These are phyloP conservation scores for Fusarium fracticaudum DNA, from an alignment of 2,329 filamentous ascomycete species.

Conservation along the genomic window DNA sequence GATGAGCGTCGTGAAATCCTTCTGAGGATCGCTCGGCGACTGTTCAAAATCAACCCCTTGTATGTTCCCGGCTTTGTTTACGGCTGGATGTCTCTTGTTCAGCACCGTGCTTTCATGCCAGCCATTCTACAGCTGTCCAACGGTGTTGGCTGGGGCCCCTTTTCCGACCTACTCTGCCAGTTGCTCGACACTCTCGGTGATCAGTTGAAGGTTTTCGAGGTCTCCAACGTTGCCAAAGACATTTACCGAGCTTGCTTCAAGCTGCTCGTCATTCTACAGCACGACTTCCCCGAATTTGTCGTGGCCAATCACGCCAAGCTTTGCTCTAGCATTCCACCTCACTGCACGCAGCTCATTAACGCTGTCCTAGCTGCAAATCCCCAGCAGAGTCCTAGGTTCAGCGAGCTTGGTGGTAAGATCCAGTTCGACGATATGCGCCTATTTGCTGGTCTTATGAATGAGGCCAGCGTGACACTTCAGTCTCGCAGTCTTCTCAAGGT, in stretches of 20 bases:
- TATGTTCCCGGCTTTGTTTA: slow-evolving; percentile 86
- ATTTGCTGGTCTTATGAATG: slow-evolving; percentile 70
- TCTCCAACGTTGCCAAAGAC: slow-evolving; percentile 77
- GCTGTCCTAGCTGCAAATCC: slow-evolving; percentile 86
- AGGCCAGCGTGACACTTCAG: slow-evolving; percentile 66
- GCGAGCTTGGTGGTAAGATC: slow-evolving; percentile 76
- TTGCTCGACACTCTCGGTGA: slow-evolving; percentile 80
- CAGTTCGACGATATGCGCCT: slow-evolving; percentile 78
- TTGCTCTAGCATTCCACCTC: slow-evolving; percentile 81
- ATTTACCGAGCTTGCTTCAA: slow-evolving; percentile 87
- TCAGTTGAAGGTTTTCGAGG: slow-evolving; percentile 77
- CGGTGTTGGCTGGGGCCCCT: slow-evolving; percentile 78
- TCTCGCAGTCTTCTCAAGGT: slow-evolving; percentile 66
- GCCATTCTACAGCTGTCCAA: slow-evolving; percentile 75
- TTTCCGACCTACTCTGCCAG: slow-evolving; percentile 76
- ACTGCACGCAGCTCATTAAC: slow-evolving; percentile 89
- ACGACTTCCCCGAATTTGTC: slow-evolving; percentile 94
- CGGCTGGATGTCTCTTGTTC: slow-evolving; percentile 83
- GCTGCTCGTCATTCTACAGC: slow-evolving; percentile 84
- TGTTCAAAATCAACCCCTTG: slow-evolving; percentile 78
- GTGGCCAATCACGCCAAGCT: slow-evolving; percentile 86
- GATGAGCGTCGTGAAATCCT: slow-evolving; percentile 75
- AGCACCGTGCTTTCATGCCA: slow-evolving; percentile 87
- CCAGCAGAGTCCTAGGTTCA: slow-evolving; percentile 74
- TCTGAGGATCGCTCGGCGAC: slow-evolving; percentile 74